These are phyloP conservation scores for Cadophora gregata DNA, from an alignment of 2,329 filamentous ascomycete genomes.

Conservation along the genomic window DNA sequence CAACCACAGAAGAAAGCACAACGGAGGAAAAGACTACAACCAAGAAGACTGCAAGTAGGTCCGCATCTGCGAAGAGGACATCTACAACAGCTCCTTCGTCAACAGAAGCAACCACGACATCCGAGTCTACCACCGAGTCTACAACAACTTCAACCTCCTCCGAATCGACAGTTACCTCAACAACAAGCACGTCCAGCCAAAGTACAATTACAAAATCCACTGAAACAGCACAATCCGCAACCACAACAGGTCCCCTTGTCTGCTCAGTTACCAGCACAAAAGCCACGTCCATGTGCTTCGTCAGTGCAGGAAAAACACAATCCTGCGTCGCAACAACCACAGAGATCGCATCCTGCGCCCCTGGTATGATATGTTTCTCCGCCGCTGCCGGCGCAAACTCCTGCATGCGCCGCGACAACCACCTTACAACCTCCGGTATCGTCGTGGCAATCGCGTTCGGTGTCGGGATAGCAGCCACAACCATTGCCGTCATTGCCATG, in stretches of 20 bases:
- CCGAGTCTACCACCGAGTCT: conserved; percentile 11
- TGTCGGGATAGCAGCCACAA: conserved; percentile 27
- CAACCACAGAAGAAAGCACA: conserved; percentile 17
- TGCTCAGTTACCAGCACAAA: conserved; percentile 32
- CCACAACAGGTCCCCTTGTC: conserved; percentile 15
- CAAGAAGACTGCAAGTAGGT: conserved; percentile 18
- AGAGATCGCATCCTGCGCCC: conserved; percentile 29
- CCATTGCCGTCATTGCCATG: conserved; percentile 27
- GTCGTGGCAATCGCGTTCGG: conserved; percentile 36
- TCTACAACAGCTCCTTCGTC: conserved; percentile 5
- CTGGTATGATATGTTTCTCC: conserved; percentile 35
- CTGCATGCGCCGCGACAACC: conserved; percentile 37
- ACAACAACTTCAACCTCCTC: conserved; percentile 17
- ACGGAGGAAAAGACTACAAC: conserved; percentile 13
- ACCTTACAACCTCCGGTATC: conserved; percentile 35
- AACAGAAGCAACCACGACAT: conserved; percentile 21
- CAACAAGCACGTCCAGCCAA: conserved; percentile 13
- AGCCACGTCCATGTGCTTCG: conserved; percentile 27
- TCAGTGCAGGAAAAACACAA: conserved; percentile 17
- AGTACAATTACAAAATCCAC: conserved; percentile 10
- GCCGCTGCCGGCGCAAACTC: conserved; percentile 18
- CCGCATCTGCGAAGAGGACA: conserved; percentile 22
- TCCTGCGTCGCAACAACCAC: conserved; percentile 31
- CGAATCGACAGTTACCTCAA: conserved; percentile 14
- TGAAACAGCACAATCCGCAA: conserved; percentile 18